phyloP scores from a whole-genome alignment of 202 grass and related monocot genomes.

The Setaria italica region DNA sequence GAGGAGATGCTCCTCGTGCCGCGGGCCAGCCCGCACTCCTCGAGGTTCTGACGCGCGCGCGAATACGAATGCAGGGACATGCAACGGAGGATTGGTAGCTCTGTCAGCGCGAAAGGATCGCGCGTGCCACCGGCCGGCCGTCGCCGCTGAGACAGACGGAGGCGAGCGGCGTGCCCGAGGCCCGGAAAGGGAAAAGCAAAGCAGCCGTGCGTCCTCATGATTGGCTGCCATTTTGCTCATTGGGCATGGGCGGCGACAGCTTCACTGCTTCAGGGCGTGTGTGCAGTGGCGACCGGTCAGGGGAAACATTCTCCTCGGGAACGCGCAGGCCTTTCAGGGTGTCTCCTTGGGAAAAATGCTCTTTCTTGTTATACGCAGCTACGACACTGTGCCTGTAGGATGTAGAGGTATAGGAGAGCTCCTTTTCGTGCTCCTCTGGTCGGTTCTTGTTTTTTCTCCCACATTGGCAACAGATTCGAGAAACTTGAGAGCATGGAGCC shows the following conservation, averaged over 20 bases:
- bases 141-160: not conserved
- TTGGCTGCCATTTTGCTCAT: not conserved
- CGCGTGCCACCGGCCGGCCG: not conserved
- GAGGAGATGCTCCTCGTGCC: slow-evolving; percentile 52
- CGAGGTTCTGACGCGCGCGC: slow-evolving; percentile 55
- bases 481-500: not conserved
- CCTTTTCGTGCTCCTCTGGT: not conserved
- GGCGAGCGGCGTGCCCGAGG: not conserved
- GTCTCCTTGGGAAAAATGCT: not conserved
- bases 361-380: slow-evolving; percentile 9
- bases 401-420: slow-evolving; percentile 4
- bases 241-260: not conserved
- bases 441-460: not conserved
- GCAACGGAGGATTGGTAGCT: not conserved
- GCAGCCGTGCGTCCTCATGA: not conserved
- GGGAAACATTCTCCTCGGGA: slow-evolving; percentile 40
- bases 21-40: slow-evolving; percentile 49
- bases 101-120: not conserved
- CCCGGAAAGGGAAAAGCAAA: not conserved
- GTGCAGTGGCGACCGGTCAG: not conserved
- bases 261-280: not conserved
- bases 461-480: not conserved
- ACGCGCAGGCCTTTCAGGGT: slow-evolving; percentile 19
- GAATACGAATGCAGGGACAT: not conserved
- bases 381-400: not conserved